phyloP scores from a whole-genome alignment of 2,329 filamentous ascomycete species.

The Fusarium sp. region DNA sequence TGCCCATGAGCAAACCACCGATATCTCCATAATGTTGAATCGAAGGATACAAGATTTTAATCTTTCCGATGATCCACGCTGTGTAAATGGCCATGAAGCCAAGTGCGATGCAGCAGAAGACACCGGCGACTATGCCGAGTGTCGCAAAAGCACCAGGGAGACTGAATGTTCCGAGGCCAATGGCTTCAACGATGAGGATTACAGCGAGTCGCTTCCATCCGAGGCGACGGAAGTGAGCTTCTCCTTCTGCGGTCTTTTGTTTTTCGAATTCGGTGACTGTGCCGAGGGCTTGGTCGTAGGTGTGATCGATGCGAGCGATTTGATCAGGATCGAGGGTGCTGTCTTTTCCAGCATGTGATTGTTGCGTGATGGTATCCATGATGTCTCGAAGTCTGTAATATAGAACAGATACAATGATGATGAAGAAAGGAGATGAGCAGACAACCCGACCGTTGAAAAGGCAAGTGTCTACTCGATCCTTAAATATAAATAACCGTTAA shows the following conservation, averaged over 20 bases:
- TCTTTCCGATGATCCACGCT: conserved; percentile 55
- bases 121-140: conserved; percentile 50
- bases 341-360: neutral
- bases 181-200: conserved; percentile 42
- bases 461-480: neutral
- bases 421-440: neutral
- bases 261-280: conserved; percentile 43
- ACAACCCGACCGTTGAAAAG: neutral
- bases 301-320: conserved; percentile 25
- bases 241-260: conserved; percentile 37
- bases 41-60: conserved; percentile 59
- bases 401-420: neutral
- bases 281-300: conserved; percentile 37
- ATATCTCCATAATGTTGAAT: conserved; percentile 74
- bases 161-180: conserved; percentile 43
- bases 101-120: conserved; percentile 50
- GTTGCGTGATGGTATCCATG: conserved; percentile 7
- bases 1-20: conserved; percentile 68
- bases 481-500: neutral
- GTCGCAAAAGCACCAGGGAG: conserved; percentile 43
- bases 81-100: conserved; percentile 56
- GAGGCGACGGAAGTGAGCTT: conserved; percentile 37
- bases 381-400: neutral
- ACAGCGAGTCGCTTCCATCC: conserved; percentile 45
- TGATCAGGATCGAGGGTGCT: conserved; percentile 6